phyloP scores from a whole-genome alignment of 495 filamentous ascomycete species.

The Terfezia boudieri region DNA sequence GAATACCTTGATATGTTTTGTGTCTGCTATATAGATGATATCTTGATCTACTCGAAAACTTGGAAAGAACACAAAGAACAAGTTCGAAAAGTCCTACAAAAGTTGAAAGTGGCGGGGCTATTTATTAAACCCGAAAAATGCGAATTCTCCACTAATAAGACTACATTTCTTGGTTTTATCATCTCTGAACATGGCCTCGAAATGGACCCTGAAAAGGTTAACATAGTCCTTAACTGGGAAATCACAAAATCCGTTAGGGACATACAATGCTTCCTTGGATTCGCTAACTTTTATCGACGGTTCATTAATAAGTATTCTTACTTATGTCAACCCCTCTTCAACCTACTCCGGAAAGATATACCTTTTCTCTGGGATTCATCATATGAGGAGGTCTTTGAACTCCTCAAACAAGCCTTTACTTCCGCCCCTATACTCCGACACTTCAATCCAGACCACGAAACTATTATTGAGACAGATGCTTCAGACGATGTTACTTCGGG shows the following conservation, averaged over 20 bases:
- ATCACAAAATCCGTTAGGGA: background rate
- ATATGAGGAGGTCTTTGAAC: background rate
- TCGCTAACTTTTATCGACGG: background rate
- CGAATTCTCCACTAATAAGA: background rate
- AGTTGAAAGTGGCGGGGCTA: background rate
- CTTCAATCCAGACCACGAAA: too few relatives aligned
- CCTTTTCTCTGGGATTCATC: background rate
- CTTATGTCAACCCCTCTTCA: background rate
- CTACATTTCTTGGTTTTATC: background rate
- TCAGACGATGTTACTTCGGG: background rate
- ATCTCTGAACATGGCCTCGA: background rate
- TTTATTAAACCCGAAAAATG: slow-evolving; percentile 2
- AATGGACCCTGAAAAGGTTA: slow-evolving; percentile 2
- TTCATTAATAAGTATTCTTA: background rate
- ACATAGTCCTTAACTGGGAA: background rate
- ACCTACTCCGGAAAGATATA: background rate
- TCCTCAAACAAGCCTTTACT: background rate
- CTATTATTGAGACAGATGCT: slow-evolving; percentile 1
- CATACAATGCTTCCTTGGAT: slow-evolving; percentile 2
- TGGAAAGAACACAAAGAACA: slow-evolving; percentile 7
- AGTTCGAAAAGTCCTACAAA: slow-evolving; percentile 2
- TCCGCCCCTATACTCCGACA: background rate
- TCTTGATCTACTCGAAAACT: slow-evolving; percentile 10
- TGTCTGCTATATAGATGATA: slow-evolving; percentile 9
- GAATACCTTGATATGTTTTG: slow-evolving; percentile 8